Evolutionary conservation across 192 early-diverging fungal species (phyloP).

Genomic region (Coemansia sp.): DNA sequence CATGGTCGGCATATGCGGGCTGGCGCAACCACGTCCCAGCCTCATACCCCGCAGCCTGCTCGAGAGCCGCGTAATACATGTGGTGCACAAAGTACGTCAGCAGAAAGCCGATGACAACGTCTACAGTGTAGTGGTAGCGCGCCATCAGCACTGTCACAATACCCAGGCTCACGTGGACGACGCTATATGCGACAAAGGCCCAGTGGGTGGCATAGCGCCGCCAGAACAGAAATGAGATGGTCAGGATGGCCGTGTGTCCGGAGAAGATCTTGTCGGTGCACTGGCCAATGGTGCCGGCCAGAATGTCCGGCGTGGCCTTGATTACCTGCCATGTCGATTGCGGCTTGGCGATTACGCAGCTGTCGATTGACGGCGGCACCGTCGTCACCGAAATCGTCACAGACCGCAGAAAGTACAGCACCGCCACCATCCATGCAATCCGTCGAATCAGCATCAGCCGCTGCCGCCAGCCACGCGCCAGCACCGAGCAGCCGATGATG

Average conservation of each 20-base stretch:
- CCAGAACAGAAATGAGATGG: constrained; percentile 58
- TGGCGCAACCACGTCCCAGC: background rate
- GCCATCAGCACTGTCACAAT: constrained; percentile 57
- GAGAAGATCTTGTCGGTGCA: constrained; percentile 69
- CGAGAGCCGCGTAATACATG: constrained; percentile 56
- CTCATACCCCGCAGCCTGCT: constrained; percentile 21
- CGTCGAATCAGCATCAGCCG: constrained; percentile 57
- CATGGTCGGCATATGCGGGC: background rate
- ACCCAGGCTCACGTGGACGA: constrained; percentile 37
- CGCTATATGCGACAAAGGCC: constrained; percentile 41
- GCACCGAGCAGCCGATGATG: constrained; percentile 39
- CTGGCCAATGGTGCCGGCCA: constrained; percentile 53
- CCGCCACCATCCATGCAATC: constrained; percentile 55
- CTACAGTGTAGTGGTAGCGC: constrained; percentile 63
- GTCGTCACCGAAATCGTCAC: constrained; percentile 60
- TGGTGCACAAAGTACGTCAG: constrained; percentile 59
- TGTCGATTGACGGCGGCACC: constrained; percentile 50
- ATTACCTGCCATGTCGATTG: constrained; percentile 50
- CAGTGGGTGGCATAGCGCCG: constrained; percentile 55
- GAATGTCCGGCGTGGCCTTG: constrained; percentile 44
- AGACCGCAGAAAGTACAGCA: constrained; percentile 57
- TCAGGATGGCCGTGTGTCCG: constrained; percentile 61
- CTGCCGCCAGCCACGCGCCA: constrained; percentile 54
- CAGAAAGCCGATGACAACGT: constrained; percentile 58
- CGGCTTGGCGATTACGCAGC: constrained; percentile 43